phyloP scores from a whole-genome alignment of 2,329 filamentous ascomycete species.

The Aspergillus felis region DNA sequence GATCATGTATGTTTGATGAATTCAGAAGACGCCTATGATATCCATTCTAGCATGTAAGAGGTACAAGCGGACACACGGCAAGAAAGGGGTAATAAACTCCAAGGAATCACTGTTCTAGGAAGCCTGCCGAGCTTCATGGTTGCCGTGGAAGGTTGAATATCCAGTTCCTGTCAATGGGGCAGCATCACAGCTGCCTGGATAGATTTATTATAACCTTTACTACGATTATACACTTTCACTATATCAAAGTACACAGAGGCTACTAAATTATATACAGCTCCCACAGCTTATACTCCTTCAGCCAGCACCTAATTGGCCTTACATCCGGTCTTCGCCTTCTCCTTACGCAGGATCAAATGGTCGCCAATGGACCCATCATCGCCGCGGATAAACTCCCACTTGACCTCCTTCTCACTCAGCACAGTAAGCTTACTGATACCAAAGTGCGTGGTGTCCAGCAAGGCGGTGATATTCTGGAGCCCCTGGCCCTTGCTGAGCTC shows the following conservation, averaged over 20 bases:
- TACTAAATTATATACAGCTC: background rate
- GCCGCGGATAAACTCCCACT: conserved; percentile 48
- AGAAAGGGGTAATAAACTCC: too few species aligned
- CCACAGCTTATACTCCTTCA: background rate
- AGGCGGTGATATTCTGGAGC: conserved; percentile 41
- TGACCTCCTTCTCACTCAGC: conserved; percentile 37
- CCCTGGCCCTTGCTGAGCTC: conserved; percentile 32
- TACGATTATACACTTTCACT: too few species aligned
- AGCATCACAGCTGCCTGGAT: too few species aligned
- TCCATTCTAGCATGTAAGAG: too few species aligned
- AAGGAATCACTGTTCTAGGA: too few species aligned
- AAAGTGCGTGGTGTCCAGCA: conserved; percentile 45
- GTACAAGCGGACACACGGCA: too few species aligned
- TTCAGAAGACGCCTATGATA: too few species aligned
- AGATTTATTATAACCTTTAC: too few species aligned
- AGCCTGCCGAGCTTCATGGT: too few species aligned
- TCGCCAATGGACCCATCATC: conserved; percentile 38
- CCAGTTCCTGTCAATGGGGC: too few species aligned
- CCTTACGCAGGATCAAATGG: conserved; percentile 34
- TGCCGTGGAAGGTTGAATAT: too few species aligned
- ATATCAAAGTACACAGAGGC: background rate
- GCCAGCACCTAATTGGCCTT: background rate
- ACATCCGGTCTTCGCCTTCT: background rate
- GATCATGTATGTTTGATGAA: too few species aligned
- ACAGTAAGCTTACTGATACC: conserved; percentile 49